Evolutionary conservation across 352 stramenopile species (phyloP).

Genomic region (Globisporangium cystogenes): DNA sequence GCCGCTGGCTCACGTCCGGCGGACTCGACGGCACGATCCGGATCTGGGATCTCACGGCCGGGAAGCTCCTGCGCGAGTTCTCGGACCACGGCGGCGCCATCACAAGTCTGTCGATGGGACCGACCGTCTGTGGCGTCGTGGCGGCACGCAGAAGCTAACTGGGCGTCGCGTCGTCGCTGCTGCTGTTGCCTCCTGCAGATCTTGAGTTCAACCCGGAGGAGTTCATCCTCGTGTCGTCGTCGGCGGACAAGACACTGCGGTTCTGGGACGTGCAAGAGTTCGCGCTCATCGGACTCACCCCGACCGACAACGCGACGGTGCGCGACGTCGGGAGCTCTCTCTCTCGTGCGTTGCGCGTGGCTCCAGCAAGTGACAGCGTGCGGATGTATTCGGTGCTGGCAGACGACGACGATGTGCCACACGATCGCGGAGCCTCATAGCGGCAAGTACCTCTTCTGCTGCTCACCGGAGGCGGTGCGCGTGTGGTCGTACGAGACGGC

Average conservation of each 20-base stretch:
- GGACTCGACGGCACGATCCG: conserved; percentile 67
- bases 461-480: conserved; percentile 67
- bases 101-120: conserved; percentile 22
- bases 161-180: neutral
- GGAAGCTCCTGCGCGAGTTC: conserved; percentile 73
- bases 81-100: conserved; percentile 68
- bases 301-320: conserved; percentile 70
- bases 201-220: conserved; percentile 86
- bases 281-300: conserved; percentile 70
- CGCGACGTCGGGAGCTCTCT: neutral
- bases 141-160: neutral
- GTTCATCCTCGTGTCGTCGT: conserved; percentile 79
- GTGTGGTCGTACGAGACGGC: conserved; percentile 84
- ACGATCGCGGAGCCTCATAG: conserved; percentile 70
- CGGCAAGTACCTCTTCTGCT: conserved; percentile 76
- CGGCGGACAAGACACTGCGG: conserved; percentile 68
- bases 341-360: neutral
- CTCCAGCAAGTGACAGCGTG: neutral
- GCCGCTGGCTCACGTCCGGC: conserved; percentile 79
- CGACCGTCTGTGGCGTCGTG: neutral
- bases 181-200: conserved; percentile 3
- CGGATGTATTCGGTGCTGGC: neutral
- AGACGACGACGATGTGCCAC: conserved; percentile 83
- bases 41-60: conserved; percentile 83
- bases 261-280: conserved; percentile 88